Conservation (phyloP, 1,139 yeast genomes). For the Candida mesenterica region DNA sequence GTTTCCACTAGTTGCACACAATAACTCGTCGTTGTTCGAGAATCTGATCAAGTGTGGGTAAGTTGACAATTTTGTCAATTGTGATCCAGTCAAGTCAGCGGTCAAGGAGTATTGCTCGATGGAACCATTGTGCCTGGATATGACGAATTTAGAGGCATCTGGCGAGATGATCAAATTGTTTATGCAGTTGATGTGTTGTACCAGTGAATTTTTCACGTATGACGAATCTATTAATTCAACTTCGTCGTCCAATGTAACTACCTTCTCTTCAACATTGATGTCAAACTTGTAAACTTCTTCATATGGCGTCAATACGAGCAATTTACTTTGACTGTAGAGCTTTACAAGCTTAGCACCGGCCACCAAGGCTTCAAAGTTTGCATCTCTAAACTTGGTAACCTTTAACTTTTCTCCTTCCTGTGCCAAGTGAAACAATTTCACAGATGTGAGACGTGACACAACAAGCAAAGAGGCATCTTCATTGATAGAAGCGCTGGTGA, state of each 20-base stretch:
- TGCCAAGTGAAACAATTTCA: slow-evolving; percentile 64
- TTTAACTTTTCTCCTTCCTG: slow-evolving; percentile 38
- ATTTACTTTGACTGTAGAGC: slow-evolving; percentile 40
- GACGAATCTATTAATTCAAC: slow-evolving; percentile 34
- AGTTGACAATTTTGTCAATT: slow-evolving; percentile 52
- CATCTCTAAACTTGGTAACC: slow-evolving; percentile 55
- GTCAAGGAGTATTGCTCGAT: slow-evolving; percentile 49
- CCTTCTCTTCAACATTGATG: slow-evolving; percentile 26
- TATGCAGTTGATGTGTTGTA: slow-evolving; percentile 43
- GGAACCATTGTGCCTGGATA: slow-evolving; percentile 64
- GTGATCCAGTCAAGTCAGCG: slow-evolving; percentile 12
- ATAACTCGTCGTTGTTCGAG: slow-evolving; percentile 49
- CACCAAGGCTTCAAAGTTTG: slow-evolving; percentile 38
- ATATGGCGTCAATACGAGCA: slow-evolving; percentile 62
- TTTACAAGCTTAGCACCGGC: slow-evolving; percentile 60
- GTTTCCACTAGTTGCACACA: slow-evolving; percentile 73
- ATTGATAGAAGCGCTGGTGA: slow-evolving; percentile 68
- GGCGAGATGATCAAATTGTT: slow-evolving; percentile 50
- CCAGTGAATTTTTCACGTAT: slow-evolving; percentile 16
- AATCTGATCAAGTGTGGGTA: slow-evolving; percentile 65
- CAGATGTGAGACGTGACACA: slow-evolving; percentile 67
- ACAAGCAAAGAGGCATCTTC: slow-evolving; percentile 64
- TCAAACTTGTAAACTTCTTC: slow-evolving; percentile 59
- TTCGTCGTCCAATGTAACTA: slow-evolving; percentile 37
- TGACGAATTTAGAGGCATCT: slow-evolving; percentile 45